phyloP scores from a whole-genome alignment of 106 monocot genomes.

The Allium sativum region DNA sequence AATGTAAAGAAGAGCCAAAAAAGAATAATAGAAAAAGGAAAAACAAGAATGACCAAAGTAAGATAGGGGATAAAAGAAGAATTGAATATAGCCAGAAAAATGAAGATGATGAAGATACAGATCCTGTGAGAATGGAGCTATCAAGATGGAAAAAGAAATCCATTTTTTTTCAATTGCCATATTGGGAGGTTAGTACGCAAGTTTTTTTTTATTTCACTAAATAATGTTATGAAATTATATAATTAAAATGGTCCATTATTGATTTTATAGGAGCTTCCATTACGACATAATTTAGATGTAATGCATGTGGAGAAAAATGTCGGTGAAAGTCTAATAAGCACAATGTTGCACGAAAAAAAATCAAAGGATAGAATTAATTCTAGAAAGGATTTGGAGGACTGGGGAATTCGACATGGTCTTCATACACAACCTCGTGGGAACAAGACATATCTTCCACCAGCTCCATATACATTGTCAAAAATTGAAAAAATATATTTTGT shows the following conservation, averaged over 20 bases:
- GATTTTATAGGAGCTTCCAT: background rate
- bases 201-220: background rate
- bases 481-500: background rate
- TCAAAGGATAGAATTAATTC: background rate
- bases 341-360: background rate
- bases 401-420: background rate
- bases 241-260: background rate
- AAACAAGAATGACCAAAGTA: too few species aligned
- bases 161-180: background rate
- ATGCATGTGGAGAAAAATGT: too few species aligned
- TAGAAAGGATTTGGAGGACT: background rate
- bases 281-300: too few species aligned
- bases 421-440: background rate
- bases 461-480: slow-evolving; percentile 2
- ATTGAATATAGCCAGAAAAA: background rate
- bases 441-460: background rate
- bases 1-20: too few species aligned
- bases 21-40: too few species aligned
- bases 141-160: background rate
- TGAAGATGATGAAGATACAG: background rate
- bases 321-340: too few species aligned
- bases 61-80: background rate
- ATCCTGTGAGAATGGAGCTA: background rate
- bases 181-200: background rate
- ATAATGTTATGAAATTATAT: background rate